phyloP scores from a whole-genome alignment of 2,329 filamentous ascomycete species.

The Penicillium paneum region DNA sequence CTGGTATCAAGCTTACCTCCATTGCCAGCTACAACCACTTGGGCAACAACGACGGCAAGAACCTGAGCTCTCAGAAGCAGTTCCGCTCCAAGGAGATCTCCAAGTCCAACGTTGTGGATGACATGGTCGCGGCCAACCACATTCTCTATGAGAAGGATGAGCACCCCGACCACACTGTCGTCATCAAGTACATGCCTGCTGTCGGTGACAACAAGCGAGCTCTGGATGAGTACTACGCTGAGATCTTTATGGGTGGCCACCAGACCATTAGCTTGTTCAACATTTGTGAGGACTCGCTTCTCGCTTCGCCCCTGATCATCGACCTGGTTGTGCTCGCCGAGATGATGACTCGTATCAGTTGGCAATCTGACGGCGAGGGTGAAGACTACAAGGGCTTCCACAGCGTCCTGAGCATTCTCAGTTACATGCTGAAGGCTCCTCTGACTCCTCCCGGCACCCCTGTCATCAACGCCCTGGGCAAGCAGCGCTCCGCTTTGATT shows the following conservation, averaged over 20 bases:
- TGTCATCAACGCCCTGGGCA: conserved; percentile 90
- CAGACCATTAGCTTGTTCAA: conserved; percentile 99
- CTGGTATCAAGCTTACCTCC: conserved; percentile 96
- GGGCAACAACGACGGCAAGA: conserved; percentile 99
- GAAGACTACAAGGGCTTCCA: conserved; percentile 89
- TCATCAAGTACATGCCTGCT: conserved; percentile 99
- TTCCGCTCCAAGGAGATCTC: conserved; percentile 99
- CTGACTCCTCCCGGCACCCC: conserved; percentile 91
- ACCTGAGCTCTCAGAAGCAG: conserved; percentile 93
- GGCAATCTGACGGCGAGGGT: conserved; percentile 64
- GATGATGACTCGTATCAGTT: conserved; percentile 98
- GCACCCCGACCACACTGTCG: conserved; percentile 96
- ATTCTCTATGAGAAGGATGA: conserved; percentile 89
- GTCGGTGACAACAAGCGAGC: conserved; percentile 99
- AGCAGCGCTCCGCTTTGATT: conserved; percentile 89
- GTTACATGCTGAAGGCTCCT: conserved; percentile 97
- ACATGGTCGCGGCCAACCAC: conserved; percentile 96
- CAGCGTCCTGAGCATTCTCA: conserved; percentile 91
- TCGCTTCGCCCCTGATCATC: conserved; percentile 95
- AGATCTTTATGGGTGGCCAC: conserved; percentile 98
- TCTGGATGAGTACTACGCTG: conserved; percentile 97
- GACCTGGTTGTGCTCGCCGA: conserved; percentile 89
- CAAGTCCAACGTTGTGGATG: conserved; percentile 98
- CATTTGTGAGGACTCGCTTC: conserved; percentile 95
- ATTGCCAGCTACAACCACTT: conserved; percentile 99